Conservation (phyloP, 116 monocot species). For the Cymodocea nodosa region DNA sequence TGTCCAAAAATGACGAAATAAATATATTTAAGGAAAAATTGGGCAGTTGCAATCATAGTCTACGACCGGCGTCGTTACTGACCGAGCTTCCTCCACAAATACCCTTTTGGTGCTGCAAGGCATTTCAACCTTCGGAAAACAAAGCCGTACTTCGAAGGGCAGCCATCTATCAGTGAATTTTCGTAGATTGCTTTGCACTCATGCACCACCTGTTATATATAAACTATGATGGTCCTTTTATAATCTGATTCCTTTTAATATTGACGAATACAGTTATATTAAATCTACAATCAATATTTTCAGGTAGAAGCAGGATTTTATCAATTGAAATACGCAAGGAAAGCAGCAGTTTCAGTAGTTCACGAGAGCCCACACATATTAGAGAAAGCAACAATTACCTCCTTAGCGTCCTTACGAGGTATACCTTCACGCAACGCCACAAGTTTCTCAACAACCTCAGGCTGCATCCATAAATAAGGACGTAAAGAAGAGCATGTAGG, state of each 20-base stretch:
- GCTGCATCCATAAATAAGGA: conserved; percentile 30
- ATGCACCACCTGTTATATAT: conserved; percentile 85
- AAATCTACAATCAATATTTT: too few relatives aligned
- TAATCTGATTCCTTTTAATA: too few relatives aligned
- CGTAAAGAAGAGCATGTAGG: background rate
- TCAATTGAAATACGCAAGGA: background rate
- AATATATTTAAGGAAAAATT: background rate
- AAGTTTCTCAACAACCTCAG: conserved; percentile 97
- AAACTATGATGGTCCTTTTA: too few relatives aligned
- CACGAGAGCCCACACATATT: background rate
- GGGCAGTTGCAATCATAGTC: background rate
- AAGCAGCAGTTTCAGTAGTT: background rate
- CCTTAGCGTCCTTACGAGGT: conserved; percentile 96
- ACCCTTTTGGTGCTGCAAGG: conserved; percentile 50
- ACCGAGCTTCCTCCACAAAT: conserved; percentile 85
- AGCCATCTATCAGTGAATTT: conserved; percentile 70
- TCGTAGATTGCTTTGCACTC: conserved; percentile 96
- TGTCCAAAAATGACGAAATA: background rate
- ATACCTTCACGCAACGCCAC: conserved; percentile 90
- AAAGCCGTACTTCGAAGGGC: conserved; percentile 69
- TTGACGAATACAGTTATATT: too few relatives aligned
- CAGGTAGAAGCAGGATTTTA: too few relatives aligned
- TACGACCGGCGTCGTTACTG: conserved; percentile 7
- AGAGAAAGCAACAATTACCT: conserved; percentile 35
- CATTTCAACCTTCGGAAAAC: conserved; percentile 85